Evolutionary conservation across 148 eudicot genomes (phyloP).

Genomic region (Spergularia bocconei): DNA sequence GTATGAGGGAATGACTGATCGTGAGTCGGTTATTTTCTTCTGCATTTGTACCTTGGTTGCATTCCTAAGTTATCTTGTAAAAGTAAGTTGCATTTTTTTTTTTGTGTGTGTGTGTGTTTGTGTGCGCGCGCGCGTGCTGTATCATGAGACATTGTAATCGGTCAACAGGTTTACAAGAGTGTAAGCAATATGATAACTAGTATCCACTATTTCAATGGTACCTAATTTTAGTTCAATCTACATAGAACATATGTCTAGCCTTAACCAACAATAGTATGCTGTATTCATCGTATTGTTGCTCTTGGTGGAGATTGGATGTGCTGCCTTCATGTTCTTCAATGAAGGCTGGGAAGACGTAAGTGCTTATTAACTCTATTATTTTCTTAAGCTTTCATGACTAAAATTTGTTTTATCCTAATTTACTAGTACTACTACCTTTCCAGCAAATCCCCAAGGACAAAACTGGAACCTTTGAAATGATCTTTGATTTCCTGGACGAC

Average conservation of each 20-base stretch:
- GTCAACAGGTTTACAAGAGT: not conserved
- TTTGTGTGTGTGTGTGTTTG: too few species aligned
- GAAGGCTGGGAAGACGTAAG: constrained; percentile 78
- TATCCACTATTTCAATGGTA: not conserved
- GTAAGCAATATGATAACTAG: not conserved
- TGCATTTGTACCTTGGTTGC: not conserved
- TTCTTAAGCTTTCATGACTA: constrained; percentile 3
- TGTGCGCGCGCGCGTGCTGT: not conserved
- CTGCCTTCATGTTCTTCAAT: constrained; percentile 84
- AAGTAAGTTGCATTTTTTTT: not conserved
- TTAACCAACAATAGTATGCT: constrained; percentile 69
- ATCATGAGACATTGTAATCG: not conserved
- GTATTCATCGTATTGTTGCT: constrained; percentile 69
- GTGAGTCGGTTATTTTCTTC: not conserved
- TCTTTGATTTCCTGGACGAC: constrained; percentile 63
- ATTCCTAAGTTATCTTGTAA: not conserved
- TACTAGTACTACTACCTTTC: not conserved
- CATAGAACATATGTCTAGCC: constrained; percentile 32
- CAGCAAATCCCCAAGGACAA: constrained; percentile 82
- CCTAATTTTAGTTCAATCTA: not conserved
- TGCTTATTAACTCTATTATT: constrained; percentile 4
- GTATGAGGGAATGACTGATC: not conserved
- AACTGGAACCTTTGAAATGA: constrained; percentile 74
- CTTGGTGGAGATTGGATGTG: constrained; percentile 73
- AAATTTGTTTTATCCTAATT: not conserved